These are phyloP conservation scores for Pestalotiopsis fici DNA, from an alignment of 2,329 filamentous ascomycete genomes.

Conservation along the genomic window DNA sequence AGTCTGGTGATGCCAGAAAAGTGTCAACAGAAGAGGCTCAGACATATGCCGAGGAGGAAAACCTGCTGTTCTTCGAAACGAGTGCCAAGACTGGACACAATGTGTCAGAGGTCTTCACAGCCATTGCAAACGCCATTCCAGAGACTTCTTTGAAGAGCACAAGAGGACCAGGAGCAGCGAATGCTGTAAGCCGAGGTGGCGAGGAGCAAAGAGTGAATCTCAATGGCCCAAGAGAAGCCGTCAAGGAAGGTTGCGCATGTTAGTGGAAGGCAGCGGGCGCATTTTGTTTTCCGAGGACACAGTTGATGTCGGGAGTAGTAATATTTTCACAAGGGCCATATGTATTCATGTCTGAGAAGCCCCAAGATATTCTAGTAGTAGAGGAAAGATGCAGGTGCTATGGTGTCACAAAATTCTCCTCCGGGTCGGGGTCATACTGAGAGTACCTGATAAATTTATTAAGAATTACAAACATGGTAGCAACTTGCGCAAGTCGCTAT, in stretches of 20 bases:
- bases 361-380: neutral
- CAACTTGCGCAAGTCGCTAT: neutral
- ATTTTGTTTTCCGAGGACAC: neutral
- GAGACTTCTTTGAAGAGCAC: constrained; percentile 94
- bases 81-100: constrained; percentile 96
- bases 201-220: constrained; percentile 83
- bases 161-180: constrained; percentile 67
- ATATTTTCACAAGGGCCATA: neutral
- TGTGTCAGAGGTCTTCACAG: constrained; percentile 94
- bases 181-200: constrained; percentile 57
- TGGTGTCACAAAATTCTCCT: neutral
- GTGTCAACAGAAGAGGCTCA: constrained; percentile 90
- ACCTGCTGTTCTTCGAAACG: constrained; percentile 94
- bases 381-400: neutral
- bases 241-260: constrained; percentile 91
- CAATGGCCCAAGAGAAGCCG: constrained; percentile 71
- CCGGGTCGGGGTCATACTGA: neutral
- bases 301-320: neutral
- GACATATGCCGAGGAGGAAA: constrained; percentile 92
- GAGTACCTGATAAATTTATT: neutral
- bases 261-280: constrained; percentile 38
- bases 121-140: constrained; percentile 96
- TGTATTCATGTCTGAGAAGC: neutral
- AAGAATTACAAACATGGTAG: neutral
- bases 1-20: constrained; percentile 77